These are phyloP conservation scores for Afroboletus lepidellus DNA, from an alignment of 1,284 basidiomycete genomes.

Conservation along the genomic window DNA sequence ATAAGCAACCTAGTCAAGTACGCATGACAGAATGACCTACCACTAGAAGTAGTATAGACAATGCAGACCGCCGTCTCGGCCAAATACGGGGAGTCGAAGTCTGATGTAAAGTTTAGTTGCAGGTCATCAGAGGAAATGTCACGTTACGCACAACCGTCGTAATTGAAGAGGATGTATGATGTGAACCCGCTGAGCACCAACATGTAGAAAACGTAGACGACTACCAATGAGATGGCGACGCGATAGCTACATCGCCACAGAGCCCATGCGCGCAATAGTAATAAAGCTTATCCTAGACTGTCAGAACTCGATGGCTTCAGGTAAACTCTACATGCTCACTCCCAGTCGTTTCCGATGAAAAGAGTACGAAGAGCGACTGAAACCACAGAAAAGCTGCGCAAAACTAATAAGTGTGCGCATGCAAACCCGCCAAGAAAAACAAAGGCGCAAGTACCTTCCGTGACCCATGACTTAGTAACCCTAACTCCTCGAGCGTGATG, in stretches of 20 bases:
- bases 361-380: background rate
- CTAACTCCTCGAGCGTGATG: conserved; percentile 1
- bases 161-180: background rate
- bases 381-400: background rate
- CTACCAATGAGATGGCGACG: conserved; percentile 3
- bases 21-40: background rate
- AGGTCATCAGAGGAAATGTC: background rate
- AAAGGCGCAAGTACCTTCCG: background rate
- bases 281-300: background rate
- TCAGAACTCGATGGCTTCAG: background rate
- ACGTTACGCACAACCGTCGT: background rate
- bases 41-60: background rate
- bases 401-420: background rate
- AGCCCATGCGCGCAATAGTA: conserved; percentile 4
- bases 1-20: background rate
- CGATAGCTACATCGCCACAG: conserved; percentile 5
- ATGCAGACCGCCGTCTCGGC: conserved; percentile 1
- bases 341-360: conserved; percentile 4
- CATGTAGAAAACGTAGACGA: conserved; percentile 2
- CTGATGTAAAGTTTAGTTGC: background rate
- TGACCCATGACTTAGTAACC: conserved; percentile 1
- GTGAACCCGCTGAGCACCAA: background rate
- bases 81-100: conserved; percentile 1
- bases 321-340: background rate
- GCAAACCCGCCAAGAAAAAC: background rate